Percentiles rank a stretch among this genome's conserved stretches.
phyloP scores from a whole-genome alignment of 2,329 filamentous ascomycete species.

The Setomelanomma holmii region DNA sequence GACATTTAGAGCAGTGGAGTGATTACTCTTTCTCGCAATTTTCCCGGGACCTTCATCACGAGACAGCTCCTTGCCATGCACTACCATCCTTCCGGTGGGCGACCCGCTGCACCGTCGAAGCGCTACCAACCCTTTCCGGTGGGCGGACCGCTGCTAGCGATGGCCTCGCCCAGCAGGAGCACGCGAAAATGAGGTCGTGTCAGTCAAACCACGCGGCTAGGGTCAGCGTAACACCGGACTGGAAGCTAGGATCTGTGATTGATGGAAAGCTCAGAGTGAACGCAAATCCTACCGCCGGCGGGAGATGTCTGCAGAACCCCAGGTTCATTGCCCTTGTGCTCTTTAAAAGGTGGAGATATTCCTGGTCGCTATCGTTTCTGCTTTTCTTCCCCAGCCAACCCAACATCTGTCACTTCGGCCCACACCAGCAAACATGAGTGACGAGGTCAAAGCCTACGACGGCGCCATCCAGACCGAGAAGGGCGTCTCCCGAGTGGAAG shows the following conservation, averaged over 20 bases:
- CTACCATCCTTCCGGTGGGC: too few relatives aligned
- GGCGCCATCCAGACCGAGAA: slow-evolving; percentile 27
- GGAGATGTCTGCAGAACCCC: slow-evolving; percentile 10
- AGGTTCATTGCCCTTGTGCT: slow-evolving; percentile 16
- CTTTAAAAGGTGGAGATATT: slow-evolving; percentile 26
- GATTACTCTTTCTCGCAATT: too few relatives aligned
- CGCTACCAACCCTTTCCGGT: slow-evolving; percentile 25
- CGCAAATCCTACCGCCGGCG: slow-evolving; percentile 16
- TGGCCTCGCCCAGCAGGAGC: slow-evolving; percentile 19
- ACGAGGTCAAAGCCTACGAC: slow-evolving; percentile 24
- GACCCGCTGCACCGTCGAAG: too few relatives aligned
- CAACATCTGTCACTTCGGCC: slow-evolving; percentile 17
- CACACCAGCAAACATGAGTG: slow-evolving; percentile 29
- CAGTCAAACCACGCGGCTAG: slow-evolving; percentile 19
- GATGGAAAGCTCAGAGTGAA: slow-evolving; percentile 25
- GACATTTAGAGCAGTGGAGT: too few relatives aligned
- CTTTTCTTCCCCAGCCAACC: slow-evolving; percentile 21
- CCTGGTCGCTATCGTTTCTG: slow-evolving; percentile 13
- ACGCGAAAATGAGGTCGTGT: slow-evolving; percentile 18
- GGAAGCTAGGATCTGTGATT: slow-evolving; percentile 24
- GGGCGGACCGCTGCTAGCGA: slow-evolving; percentile 25
- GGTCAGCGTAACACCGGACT: slow-evolving; percentile 19
- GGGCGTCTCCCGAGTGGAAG: slow-evolving; percentile 27
- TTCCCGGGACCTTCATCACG: too few relatives aligned
- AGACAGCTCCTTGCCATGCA: too few relatives aligned